A percentile compares a stretch with the other conserved stretches of the same genome.
Evolutionary conservation across 2,329 filamentous ascomycete species (phyloP).

Genomic region (Graphiopsis chlorocephala): DNA sequence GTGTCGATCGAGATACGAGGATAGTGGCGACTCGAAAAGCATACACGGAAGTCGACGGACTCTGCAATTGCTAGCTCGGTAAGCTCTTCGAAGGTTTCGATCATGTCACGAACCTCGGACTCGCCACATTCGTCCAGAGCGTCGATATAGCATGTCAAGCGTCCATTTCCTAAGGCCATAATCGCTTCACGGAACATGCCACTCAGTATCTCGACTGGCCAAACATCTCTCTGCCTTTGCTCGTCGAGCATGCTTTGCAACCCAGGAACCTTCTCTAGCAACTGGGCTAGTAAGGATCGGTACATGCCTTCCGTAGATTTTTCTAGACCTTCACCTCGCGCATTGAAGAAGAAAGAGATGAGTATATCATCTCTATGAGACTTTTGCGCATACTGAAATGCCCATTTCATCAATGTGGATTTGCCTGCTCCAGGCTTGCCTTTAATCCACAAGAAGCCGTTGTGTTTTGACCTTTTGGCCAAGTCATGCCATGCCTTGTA

Average conservation of each 20-base stretch:
- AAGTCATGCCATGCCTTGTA: slow-evolving; percentile 9
- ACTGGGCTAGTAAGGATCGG: slow-evolving; percentile 48
- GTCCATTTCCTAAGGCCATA: slow-evolving; percentile 25
- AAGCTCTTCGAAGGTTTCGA: slow-evolving; percentile 38
- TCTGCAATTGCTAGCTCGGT: slow-evolving; percentile 12
- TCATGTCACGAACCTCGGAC: slow-evolving; percentile 38
- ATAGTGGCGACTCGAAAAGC: slow-evolving; percentile 46
- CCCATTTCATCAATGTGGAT: slow-evolving; percentile 39
- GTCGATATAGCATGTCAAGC: slow-evolving; percentile 42
- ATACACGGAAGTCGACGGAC: slow-evolving; percentile 29
- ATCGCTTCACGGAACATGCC: not conserved
- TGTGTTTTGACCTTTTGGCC: not conserved
- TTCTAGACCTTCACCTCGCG: slow-evolving; percentile 44
- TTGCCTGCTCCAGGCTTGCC: slow-evolving; percentile 42
- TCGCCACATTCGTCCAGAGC: slow-evolving; percentile 48
- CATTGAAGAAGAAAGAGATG: slow-evolving; percentile 52
- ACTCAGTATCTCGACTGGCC: too few relatives aligned
- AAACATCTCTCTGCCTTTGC: not conserved
- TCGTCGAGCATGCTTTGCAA: slow-evolving; percentile 38
- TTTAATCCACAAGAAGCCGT: slow-evolving; percentile 40
- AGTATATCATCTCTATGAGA: slow-evolving; percentile 26
- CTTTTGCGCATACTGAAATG: not conserved
- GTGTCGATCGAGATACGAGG: not conserved
- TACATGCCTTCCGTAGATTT: slow-evolving; percentile 47
- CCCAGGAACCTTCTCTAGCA: slow-evolving; percentile 38